Conservation (phyloP, 495 filamentous ascomycete species). For the Trichoderma virens region DNA sequence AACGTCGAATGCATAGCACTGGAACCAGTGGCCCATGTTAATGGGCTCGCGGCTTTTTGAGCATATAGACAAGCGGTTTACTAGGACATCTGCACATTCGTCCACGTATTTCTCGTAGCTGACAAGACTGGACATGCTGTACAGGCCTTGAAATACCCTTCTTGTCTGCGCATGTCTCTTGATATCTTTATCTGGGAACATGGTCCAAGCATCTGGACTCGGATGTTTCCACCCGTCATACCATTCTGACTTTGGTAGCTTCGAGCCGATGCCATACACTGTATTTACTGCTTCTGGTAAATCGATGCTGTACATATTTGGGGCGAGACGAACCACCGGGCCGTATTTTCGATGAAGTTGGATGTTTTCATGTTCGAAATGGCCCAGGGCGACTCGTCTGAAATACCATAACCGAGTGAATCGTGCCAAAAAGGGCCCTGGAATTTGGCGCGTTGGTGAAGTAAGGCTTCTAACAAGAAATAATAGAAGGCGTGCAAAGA, state of each 20-base stretch:
- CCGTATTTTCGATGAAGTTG: constrained; percentile 25
- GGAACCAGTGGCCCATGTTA: constrained; percentile 47
- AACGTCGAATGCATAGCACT: constrained; percentile 54
- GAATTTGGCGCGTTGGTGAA: not conserved
- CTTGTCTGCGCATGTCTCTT: constrained; percentile 21
- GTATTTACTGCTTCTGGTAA: constrained; percentile 18
- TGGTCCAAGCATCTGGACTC: constrained; percentile 15
- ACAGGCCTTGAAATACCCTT: constrained; percentile 35
- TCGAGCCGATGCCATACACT: constrained; percentile 19
- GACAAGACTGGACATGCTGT: constrained; percentile 46
- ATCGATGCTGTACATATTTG: constrained; percentile 28
- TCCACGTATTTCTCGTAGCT: constrained; percentile 50
- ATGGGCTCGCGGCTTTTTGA: constrained; percentile 24
- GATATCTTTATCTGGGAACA: constrained; percentile 26
- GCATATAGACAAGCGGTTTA: constrained; percentile 35
- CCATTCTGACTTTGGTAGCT: constrained; percentile 25
- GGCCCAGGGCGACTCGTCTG: constrained; percentile 11
- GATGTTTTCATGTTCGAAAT: constrained; percentile 16
- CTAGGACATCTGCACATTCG: constrained; percentile 41
- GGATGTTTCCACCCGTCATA: constrained; percentile 24
- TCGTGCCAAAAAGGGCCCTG: constrained; percentile 19
- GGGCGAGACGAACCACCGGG: constrained; percentile 27
- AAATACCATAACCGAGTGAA: constrained; percentile 18
- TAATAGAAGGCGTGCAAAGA: not conserved
- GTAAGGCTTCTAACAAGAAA: not conserved